Base-by-base conservation (phyloP, 2,329 filamentous ascomycete genomes). In the Epichloe aotearoae region DNA sequence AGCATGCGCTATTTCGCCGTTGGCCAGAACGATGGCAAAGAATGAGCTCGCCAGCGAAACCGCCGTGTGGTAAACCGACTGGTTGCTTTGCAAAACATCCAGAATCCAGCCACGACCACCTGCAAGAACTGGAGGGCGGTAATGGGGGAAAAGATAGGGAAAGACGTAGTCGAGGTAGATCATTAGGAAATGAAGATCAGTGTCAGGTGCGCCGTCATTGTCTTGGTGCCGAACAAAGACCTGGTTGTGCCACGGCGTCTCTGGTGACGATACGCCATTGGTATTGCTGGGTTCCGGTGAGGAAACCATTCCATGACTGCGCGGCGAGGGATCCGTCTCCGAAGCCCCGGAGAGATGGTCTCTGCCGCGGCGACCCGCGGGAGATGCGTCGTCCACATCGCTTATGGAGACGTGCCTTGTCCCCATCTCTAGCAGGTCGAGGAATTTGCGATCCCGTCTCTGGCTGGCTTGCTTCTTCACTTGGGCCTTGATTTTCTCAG, bases 101-200 rank as follows among this genome's bases (percentile, higher is more conserved):
- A 83, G 65, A 30, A 83, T 67, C 80, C 80, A 84, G 26, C 75
- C 73, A 46, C 76, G 72, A 14, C 79, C 80, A n/a, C 77, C 74
- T 51, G 76, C 68, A 3, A 77, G 66, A 5, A 80, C 59, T 2
- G 69, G 68, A 1, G 80, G 80, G 3, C 72, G 72, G 62, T 83
- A 83, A 59, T 82, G 78, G 2, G 81, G 81, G 58, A 79, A 83
- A 1, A 83, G 64, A 55, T 81, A 77, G 2, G 80, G 79, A 54
- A 83, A 74, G 19, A 82, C 69, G 54, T 78, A 74, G 60, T 84
- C 80, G 44, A 83, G 68, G 58, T 82, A 83, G 51, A 78, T 71
- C 72, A 79, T 78, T 51, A 76, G 64, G 42, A 74, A 70, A 58
- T 69, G 66, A 1, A 69, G 57, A 49, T 67, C 64, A n/a, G 61